Evolutionary conservation across 129 eudicot genomes (phyloP).

Genomic region (Flaveria robusta): DNA sequence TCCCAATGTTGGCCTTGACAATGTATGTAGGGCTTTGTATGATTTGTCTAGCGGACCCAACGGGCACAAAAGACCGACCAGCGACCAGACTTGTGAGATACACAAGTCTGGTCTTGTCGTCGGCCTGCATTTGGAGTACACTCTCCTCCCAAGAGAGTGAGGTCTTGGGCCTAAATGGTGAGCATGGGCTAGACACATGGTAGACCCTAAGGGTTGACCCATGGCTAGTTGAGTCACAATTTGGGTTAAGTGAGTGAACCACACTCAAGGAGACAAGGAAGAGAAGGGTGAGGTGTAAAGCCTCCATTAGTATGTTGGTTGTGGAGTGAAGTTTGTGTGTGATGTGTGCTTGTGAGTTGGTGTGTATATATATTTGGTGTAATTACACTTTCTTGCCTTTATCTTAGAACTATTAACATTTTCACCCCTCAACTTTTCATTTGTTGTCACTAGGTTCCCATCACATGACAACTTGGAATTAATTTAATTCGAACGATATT

Average conservation of each 20-base stretch:
- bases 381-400: slow-evolving; percentile 33
- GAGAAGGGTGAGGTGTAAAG: slow-evolving; percentile 40
- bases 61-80: slow-evolving; percentile 65
- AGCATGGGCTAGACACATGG: slow-evolving; percentile 86
- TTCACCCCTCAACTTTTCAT: slow-evolving; percentile 11
- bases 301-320: slow-evolving; percentile 32
- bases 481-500: slow-evolving; percentile 12
- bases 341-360: slow-evolving; percentile 21
- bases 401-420: slow-evolving; percentile 13
- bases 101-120: slow-evolving; percentile 69
- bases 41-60: slow-evolving; percentile 81
- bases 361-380: slow-evolving; percentile 34
- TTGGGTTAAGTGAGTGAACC: slow-evolving; percentile 37
- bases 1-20: slow-evolving; percentile 77
- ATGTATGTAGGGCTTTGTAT: slow-evolving; percentile 85
- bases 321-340: slow-evolving; percentile 26
- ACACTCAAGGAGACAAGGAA: slow-evolving; percentile 34
- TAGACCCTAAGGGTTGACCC: slow-evolving; percentile 68
- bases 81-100: slow-evolving; percentile 74
- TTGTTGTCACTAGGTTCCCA: not conserved
- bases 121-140: slow-evolving; percentile 68
- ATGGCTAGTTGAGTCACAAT: slow-evolving; percentile 46
- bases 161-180: slow-evolving; percentile 67
- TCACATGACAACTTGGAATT: slow-evolving; percentile 33
- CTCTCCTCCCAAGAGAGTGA: slow-evolving; percentile 75